Evolutionary conservation across 257 asterid genomes (phyloP), one percentile per base, ranked within the genome.

Genomic region (Thymus mandschuricus): DNA sequence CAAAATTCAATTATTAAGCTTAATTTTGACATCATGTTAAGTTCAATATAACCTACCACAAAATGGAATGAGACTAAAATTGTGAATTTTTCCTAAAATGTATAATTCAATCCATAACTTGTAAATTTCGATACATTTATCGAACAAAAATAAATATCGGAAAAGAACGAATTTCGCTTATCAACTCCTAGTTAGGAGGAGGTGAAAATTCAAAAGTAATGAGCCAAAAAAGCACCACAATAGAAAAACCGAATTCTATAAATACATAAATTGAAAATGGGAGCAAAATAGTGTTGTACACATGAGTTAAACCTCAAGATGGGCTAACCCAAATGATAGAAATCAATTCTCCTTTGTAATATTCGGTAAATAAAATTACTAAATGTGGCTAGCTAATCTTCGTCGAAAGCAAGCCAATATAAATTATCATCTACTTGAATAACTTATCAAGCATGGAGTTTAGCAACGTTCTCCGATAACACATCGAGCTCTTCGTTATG

Each of bases 391-490:
- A 61, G 2, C 8, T 6, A 59, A 59, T 59, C 29, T 3, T 46
- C 33, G 46, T 34, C 29, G 1, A 13, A 12, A 59, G 3, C 60
- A 31, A 33, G 51, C 60, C 60, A 73, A 44, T 27, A 7, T 33
- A 40, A 62, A 10, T 58, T 12, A 58, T 33, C 44, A 59, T 5
- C 64, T 58, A 58, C 44, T 8, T 9, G 52, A 66, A 64, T 38
- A 35, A 38, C 45, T 57, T 12, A 66, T 85, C 80, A 85, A 77
- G 81, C 52, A 57, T 40, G 84, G 46, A 85, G 84, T 40, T 81
- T 86, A 48, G 86, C 87, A 50, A 85, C 56, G 76, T 80, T 81
- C 73, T 82, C 84, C 3, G 83, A 28, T 80, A 82, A 72, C 75
- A 62, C 87, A 69, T 82, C 86, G 8, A 80, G 73, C 61, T 85